These are phyloP conservation scores for Fusarium protoensiforme DNA, from an alignment of 2,329 filamentous ascomycete genomes.

Conservation along the genomic window DNA sequence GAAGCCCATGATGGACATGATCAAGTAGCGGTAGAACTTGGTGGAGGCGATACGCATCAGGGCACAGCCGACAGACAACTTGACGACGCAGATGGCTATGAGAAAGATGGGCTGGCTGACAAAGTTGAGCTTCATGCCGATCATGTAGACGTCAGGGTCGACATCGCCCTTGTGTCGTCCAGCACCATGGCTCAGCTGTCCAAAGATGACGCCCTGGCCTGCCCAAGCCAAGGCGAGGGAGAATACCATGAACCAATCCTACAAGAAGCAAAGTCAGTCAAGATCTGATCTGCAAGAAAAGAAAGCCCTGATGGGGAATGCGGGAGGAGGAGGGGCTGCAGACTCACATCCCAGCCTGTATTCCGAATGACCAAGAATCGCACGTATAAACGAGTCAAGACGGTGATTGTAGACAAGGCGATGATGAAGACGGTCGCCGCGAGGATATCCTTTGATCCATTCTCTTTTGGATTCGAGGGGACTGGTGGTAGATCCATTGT, in stretches of 20 bases:
- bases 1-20: slow-evolving; percentile 52
- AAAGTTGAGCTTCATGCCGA: slow-evolving; percentile 56
- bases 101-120: slow-evolving; percentile 57
- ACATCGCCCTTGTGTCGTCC: slow-evolving; percentile 59
- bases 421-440: slow-evolving; percentile 53
- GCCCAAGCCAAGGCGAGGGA: slow-evolving; percentile 47
- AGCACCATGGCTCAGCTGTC: slow-evolving; percentile 55
- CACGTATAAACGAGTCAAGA: slow-evolving; percentile 58
- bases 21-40: slow-evolving; percentile 49
- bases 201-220: slow-evolving; percentile 53
- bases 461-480: slow-evolving; percentile 48
- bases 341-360: slow-evolving; percentile 58
- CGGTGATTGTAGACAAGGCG: slow-evolving; percentile 49
- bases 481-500: slow-evolving; percentile 33
- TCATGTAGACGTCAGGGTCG: slow-evolving; percentile 44
- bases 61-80: slow-evolving; percentile 55
- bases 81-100: slow-evolving; percentile 54
- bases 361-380: slow-evolving; percentile 58
- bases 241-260: slow-evolving; percentile 47
- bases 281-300: neutral
- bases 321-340: neutral
- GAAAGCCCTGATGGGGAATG: neutral
- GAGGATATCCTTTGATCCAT: slow-evolving; percentile 52
- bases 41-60: slow-evolving; percentile 54
- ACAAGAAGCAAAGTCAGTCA: neutral